Percentiles rank a stretch among this genome's conserved stretches.
Evolutionary conservation across 306 rosid species (phyloP).

Genomic region (Dryas drummondii): DNA sequence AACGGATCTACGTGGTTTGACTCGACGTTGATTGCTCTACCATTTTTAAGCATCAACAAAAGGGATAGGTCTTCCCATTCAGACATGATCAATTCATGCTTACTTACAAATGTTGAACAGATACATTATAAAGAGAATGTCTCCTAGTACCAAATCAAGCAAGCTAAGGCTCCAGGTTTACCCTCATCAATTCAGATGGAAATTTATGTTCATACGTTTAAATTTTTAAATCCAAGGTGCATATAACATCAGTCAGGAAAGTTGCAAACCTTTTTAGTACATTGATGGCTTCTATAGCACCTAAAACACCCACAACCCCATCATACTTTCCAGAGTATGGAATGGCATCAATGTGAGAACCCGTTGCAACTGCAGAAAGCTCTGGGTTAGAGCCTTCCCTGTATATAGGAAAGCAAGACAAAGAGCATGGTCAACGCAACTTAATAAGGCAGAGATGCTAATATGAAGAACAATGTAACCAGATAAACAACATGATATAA

Average conservation of each 20-base stretch:
- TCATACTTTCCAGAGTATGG: constrained; percentile 97
- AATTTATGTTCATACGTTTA: background rate
- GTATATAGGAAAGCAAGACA: constrained; percentile 25
- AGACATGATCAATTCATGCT: background rate
- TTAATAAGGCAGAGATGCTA: background rate
- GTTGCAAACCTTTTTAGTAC: constrained; percentile 65
- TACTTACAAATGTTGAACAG: background rate
- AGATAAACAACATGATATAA: background rate
- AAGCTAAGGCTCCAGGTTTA: constrained; percentile 11
- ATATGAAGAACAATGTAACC: constrained; percentile 4
- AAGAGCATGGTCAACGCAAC: constrained; percentile 3
- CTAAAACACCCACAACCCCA: constrained; percentile 95
- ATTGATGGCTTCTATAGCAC: constrained; percentile 95
- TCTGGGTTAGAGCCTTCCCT: constrained; percentile 77
- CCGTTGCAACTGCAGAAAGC: constrained; percentile 87
- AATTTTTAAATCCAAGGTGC: constrained; percentile 3
- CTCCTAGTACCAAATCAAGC: background rate
- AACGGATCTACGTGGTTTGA: too few relatives aligned
- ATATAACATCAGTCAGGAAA: constrained; percentile 23
- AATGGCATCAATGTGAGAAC: constrained; percentile 95
- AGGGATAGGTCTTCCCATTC: background rate
- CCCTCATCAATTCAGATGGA: constrained; percentile 16
- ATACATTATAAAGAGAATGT: background rate
- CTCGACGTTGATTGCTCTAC: too few relatives aligned
- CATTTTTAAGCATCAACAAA: too few relatives aligned